Conservation (phyloP, 1,139 yeast genomes). For the Candida glucosophila region DNA sequence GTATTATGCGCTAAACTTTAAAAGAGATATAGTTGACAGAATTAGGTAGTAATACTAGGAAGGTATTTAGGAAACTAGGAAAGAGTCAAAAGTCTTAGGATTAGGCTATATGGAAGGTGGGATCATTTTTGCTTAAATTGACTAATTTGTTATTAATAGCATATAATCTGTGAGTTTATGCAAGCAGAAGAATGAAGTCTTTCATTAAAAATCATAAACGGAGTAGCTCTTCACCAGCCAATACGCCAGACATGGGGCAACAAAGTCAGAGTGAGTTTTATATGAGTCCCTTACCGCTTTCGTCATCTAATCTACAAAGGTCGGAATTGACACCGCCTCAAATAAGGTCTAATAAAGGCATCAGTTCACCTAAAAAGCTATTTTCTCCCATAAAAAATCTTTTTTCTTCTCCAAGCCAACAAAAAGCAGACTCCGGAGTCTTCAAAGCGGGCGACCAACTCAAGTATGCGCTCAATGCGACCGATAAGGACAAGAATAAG, state of each 20-base stretch:
- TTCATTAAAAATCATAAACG: constrained; percentile 38
- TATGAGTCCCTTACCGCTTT: too few relatives aligned
- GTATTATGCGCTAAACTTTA: too few relatives aligned
- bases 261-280: too few relatives aligned
- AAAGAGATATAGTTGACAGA: too few relatives aligned
- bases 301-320: constrained; percentile 15
- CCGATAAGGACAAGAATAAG: constrained; percentile 1
- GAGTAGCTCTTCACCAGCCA: constrained; percentile 14
- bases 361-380: constrained; percentile 34
- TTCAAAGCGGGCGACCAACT: constrained; percentile 3
- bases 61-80: background rate
- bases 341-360: constrained; percentile 8
- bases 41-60: background rate
- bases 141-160: constrained; percentile 2
- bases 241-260: too few relatives aligned
- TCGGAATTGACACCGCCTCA: constrained; percentile 21
- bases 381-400: constrained; percentile 35
- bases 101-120: background rate
- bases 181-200: constrained; percentile 28
- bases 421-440: constrained; percentile 2
- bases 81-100: background rate
- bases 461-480: constrained; percentile 3
- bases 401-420: constrained; percentile 18
- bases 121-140: constrained; percentile 1
- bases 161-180: background rate